Base-by-base conservation (phyloP, 345 rosid genomes). In the Pistacia atlantica region DNA sequence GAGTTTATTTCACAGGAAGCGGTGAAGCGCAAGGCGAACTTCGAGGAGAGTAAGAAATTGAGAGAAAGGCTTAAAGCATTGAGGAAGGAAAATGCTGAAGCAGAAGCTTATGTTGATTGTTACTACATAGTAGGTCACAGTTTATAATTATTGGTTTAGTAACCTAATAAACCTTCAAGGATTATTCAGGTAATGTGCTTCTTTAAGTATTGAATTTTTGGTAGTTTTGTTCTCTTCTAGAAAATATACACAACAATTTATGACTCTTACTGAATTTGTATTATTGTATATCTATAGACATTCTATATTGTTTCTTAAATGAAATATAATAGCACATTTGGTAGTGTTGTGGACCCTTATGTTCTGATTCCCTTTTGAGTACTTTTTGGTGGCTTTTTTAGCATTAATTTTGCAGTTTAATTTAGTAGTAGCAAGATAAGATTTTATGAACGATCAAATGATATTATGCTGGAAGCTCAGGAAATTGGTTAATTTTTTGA, bases 11-110 rank as follows among this genome's bases (percentile, higher is more conserved):
- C 61, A 62, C 89, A 96, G 99, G 92, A 93, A 93, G 93, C 97
- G 8, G 58, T 88, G 74, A 95, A 95, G 87, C 82, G 99, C 46
- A 95, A 92, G 92, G 94, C 92, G 0, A 95, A 93, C 75, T 93
- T 95, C 3, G 88, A 89, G 78, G 51, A 85, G 82, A 89, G 92
- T 74, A 90, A 89, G 86, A 90, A 85, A 72, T 69, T 82, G 78
- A 87, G 76, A 74, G 92, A 83, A 72, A 87, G 89, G 77, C 90
- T 90, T 76, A 84, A 84, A 70, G 82, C 77, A 70, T 52, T 82
- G 28, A 83, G 92, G 76, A 87, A 80, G 75, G 92, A 89, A 78
- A 71, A 85, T 58, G 84, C 85, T 9, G 86, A 70, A 1, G 77
- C 74, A 65, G 77, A 75, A 65, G 77, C 77, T 20, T 37, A 65